Conservation (phyloP, 192 early-diverging fungal genomes). For the Obelidium mucronatum region DNA sequence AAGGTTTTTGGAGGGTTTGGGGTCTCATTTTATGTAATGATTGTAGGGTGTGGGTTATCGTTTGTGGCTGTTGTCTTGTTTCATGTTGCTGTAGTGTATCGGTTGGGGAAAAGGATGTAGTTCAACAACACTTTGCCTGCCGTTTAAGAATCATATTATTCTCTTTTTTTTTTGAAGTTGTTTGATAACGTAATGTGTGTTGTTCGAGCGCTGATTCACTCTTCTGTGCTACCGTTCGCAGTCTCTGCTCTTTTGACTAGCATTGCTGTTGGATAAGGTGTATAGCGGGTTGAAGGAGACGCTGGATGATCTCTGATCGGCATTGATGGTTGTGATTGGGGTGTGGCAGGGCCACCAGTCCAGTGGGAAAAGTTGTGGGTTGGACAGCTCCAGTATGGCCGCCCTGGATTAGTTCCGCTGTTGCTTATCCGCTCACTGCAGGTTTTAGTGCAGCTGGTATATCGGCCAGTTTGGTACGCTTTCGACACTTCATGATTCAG, state of each 20-base stretch:
- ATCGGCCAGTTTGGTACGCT: background rate
- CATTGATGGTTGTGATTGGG: background rate
- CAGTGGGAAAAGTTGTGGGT: background rate
- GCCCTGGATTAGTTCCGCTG: background rate
- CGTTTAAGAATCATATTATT: no score
- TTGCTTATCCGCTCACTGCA: background rate
- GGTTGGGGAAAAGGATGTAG: no score
- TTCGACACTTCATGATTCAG: background rate
- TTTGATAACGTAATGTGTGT: background rate
- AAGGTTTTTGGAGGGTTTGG: background rate
- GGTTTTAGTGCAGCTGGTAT: background rate
- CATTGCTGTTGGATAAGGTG: background rate
- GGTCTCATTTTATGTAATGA: no score
- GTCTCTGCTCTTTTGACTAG: conserved; percentile 1
- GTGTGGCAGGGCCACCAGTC: background rate
- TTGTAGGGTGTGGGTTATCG: no score
- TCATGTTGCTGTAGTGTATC: background rate
- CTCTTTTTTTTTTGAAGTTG: background rate
- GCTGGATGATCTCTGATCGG: background rate
- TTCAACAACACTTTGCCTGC: no score
- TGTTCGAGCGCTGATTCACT: background rate
- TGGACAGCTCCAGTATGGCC: conserved; percentile 1
- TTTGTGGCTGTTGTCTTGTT: background rate
- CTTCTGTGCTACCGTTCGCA: conserved; percentile 1
- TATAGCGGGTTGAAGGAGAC: background rate